Evolutionary conservation across 805 yeast species (phyloP).

Genomic region (Hanseniaspora hatyaiensis): DNA sequence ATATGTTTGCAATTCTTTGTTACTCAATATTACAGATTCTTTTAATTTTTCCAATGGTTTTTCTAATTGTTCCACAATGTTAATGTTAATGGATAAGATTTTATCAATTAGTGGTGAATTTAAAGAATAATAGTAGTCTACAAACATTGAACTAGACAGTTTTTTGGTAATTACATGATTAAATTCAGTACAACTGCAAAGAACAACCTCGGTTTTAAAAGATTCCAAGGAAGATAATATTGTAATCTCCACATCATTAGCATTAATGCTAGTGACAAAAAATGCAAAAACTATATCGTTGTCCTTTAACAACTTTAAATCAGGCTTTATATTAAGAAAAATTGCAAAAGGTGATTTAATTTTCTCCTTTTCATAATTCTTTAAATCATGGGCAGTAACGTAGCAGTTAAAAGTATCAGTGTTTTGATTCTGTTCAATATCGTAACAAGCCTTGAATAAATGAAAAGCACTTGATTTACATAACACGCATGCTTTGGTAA

Average conservation of each 20-base stretch:
- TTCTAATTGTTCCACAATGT: conserved; percentile 20
- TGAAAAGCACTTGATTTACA: conserved; percentile 70
- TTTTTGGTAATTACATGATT: conserved; percentile 14
- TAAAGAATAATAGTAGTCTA: conserved; percentile 21
- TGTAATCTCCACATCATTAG: conserved; percentile 5
- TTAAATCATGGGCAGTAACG: conserved; percentile 58
- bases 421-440: conserved; percentile 32
- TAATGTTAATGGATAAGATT: conserved; percentile 22
- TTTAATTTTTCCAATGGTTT: conserved; percentile 18
- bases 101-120: conserved; percentile 21
- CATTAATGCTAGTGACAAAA: neutral
- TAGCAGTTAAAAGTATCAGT: conserved; percentile 39
- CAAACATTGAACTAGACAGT: conserved; percentile 10
- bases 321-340: conserved; percentile 43
- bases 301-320: conserved; percentile 18
- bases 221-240: neutral
- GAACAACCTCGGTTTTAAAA: conserved; percentile 13
- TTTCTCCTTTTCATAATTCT: conserved; percentile 41
- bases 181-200: conserved; percentile 12
- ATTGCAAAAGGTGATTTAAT: conserved; percentile 54
- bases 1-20: conserved; percentile 6
- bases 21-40: conserved; percentile 7
- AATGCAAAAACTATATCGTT: conserved; percentile 17
- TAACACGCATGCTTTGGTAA: conserved; percentile 51
- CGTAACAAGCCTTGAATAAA: conserved; percentile 42